Evolutionary conservation across 129 eudicot genomes (phyloP).

Genomic region (Arctium lappa): DNA sequence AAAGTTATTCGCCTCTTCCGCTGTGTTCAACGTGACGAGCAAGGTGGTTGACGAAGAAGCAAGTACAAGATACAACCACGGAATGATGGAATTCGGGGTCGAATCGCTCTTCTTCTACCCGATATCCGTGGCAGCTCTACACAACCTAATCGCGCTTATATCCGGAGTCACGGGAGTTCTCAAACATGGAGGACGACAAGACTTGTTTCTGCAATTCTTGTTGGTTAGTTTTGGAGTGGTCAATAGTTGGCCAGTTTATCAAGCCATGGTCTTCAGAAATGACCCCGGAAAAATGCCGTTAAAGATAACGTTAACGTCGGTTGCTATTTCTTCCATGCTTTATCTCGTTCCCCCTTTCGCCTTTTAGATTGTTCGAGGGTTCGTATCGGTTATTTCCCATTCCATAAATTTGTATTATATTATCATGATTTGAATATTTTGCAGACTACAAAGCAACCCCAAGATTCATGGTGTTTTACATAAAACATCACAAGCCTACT

Average conservation of each 20-base stretch:
- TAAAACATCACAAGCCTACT: constrained; percentile 5
- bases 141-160: constrained; percentile 20
- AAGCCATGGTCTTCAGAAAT: constrained; percentile 54
- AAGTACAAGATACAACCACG: constrained; percentile 45
- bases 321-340: constrained; percentile 20
- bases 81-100: constrained; percentile 56
- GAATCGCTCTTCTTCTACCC: constrained; percentile 53
- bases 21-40: constrained; percentile 41
- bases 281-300: constrained; percentile 56
- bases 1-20: constrained; percentile 25
- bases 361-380: constrained; percentile 10
- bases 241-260: constrained; percentile 56
- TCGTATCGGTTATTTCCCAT: neutral
- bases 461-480: neutral
- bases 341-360: constrained; percentile 17
- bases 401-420: neutral
- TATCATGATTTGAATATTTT: neutral
- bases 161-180: constrained; percentile 12
- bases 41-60: constrained; percentile 46
- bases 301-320: constrained; percentile 37
- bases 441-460: neutral
- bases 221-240: constrained; percentile 52
- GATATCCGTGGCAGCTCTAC: constrained; percentile 32
- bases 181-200: neutral
- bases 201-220: constrained; percentile 38